These are phyloP conservation scores for Aphanomyces euteiches DNA, from an alignment of 352 stramenopile species.

Conservation along the genomic window DNA sequence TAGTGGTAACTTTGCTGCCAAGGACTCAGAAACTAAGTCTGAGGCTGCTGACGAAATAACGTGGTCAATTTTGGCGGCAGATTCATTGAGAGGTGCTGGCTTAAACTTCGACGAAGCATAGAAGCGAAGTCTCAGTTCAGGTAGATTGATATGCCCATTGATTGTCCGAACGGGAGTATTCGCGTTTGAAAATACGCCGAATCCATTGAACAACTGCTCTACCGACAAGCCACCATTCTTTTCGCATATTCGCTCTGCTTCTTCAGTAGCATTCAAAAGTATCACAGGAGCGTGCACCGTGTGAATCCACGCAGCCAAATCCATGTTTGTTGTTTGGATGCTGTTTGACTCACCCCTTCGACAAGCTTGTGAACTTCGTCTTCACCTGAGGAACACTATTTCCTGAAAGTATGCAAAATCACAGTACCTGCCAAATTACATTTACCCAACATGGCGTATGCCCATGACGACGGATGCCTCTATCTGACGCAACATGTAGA, in stretches of 20 bases:
- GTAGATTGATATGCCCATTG: slow-evolving; percentile 55
- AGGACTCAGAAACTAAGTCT: not conserved
- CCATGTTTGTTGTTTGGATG: slow-evolving; percentile 11
- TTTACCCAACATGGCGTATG: not conserved
- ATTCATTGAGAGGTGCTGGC: slow-evolving; percentile 43
- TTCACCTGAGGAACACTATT: not conserved
- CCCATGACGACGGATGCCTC: not conserved
- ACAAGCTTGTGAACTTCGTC: not conserved
- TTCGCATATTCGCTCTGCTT: slow-evolving; percentile 72
- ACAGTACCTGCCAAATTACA: not conserved
- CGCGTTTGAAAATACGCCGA: slow-evolving; percentile 52
- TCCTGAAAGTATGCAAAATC: not conserved
- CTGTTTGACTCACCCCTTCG: not conserved
- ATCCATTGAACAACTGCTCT: slow-evolving; percentile 70
- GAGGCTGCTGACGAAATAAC: slow-evolving; percentile 41
- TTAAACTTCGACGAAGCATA: slow-evolving; percentile 52
- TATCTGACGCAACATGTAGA: not conserved
- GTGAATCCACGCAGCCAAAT: slow-evolving; percentile 64
- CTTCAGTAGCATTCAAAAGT: slow-evolving; percentile 65
- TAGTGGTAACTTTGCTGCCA: slow-evolving; percentile 29
- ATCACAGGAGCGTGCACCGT: slow-evolving; percentile 75
- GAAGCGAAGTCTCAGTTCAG: slow-evolving; percentile 77
- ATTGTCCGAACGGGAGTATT: slow-evolving; percentile 75
- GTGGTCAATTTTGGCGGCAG: slow-evolving; percentile 59
- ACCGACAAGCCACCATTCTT: slow-evolving; percentile 77